Evolutionary conservation across 2,329 filamentous ascomycete species (phyloP).

Genomic region (Coniella lustricola): DNA sequence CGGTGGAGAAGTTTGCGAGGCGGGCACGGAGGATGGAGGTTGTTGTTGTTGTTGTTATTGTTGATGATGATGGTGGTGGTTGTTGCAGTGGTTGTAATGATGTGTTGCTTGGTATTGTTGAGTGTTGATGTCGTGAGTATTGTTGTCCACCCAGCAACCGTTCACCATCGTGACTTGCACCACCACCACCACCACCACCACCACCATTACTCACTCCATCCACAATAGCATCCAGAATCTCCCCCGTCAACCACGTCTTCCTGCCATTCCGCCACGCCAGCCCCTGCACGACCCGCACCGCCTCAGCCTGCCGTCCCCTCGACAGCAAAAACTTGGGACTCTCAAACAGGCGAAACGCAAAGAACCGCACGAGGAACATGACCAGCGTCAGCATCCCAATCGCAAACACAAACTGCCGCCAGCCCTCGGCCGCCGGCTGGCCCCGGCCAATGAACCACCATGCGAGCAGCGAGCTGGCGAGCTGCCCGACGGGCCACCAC

Average conservation of each 20-base stretch:
- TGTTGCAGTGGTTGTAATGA: conserved; percentile 11
- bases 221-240: conserved; percentile 53
- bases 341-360: conserved; percentile 75
- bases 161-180: not conserved
- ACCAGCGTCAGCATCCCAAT: conserved; percentile 65
- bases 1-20: conserved; percentile 58
- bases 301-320: conserved; percentile 68
- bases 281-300: conserved; percentile 71
- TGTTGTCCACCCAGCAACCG: not conserved
- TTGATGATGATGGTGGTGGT: not conserved
- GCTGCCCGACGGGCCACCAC: conserved; percentile 81
- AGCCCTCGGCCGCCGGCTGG: conserved; percentile 63
- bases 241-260: conserved; percentile 70
- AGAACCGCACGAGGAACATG: conserved; percentile 75
- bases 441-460: conserved; percentile 66
- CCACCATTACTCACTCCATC: conserved; percentile 22
- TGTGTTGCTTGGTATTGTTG: too few relatives aligned
- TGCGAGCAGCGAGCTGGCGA: conserved; percentile 63
- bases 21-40: conserved; percentile 46
- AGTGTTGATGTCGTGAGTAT: not conserved
- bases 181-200: not conserved
- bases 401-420: conserved; percentile 66
- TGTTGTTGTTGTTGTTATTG: conserved; percentile 7
- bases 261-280: conserved; percentile 65
- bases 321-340: conserved; percentile 79